Percentiles rank a stretch among this genome's conserved stretches.
These are phyloP conservation scores for Senna tora DNA, from an alignment of 306 rosid genomes.

Conservation along the genomic window DNA sequence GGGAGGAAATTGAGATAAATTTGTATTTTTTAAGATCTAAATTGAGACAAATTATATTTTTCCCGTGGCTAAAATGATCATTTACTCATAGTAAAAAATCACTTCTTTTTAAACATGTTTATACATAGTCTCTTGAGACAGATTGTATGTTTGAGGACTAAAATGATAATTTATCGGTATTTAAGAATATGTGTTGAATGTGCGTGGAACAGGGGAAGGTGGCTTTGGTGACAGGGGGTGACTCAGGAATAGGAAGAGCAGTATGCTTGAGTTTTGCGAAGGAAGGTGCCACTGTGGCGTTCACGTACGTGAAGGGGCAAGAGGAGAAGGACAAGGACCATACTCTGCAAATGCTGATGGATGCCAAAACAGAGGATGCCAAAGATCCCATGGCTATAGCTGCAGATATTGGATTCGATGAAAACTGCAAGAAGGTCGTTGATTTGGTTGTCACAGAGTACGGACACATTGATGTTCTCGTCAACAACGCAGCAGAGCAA, in stretches of 20 bases:
- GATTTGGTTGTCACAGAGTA: slow-evolving; percentile 48
- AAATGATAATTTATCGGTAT: too few relatives aligned
- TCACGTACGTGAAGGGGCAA: slow-evolving; percentile 59
- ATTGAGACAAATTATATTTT: too few relatives aligned
- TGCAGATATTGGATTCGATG: slow-evolving; percentile 52
- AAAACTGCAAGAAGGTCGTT: slow-evolving; percentile 53
- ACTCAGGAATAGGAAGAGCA: slow-evolving; percentile 65
- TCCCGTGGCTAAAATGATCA: too few relatives aligned
- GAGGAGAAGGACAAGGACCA: slow-evolving; percentile 61
- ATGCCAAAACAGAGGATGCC: slow-evolving; percentile 43
- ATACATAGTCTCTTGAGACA: too few relatives aligned
- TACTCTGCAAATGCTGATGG: slow-evolving; percentile 45
- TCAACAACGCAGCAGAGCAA: slow-evolving; percentile 62
- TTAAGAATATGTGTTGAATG: background rate
- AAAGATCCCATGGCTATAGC: slow-evolving; percentile 59
- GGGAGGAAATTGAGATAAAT: too few relatives aligned
- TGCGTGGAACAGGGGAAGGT: slow-evolving; percentile 51
- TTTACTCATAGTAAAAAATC: too few relatives aligned
- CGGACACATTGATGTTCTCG: slow-evolving; percentile 55
- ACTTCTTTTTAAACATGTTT: too few relatives aligned
- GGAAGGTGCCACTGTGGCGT: slow-evolving; percentile 66
- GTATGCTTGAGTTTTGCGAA: slow-evolving; percentile 45
- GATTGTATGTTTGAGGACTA: too few relatives aligned
- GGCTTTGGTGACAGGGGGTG: slow-evolving; percentile 70
- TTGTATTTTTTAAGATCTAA: too few relatives aligned